Evolutionary conservation across 1,284 basidiomycete species (phyloP), one percentile per base, ranked within the genome.

Genomic region (Agroathelia rolfsii): DNA sequence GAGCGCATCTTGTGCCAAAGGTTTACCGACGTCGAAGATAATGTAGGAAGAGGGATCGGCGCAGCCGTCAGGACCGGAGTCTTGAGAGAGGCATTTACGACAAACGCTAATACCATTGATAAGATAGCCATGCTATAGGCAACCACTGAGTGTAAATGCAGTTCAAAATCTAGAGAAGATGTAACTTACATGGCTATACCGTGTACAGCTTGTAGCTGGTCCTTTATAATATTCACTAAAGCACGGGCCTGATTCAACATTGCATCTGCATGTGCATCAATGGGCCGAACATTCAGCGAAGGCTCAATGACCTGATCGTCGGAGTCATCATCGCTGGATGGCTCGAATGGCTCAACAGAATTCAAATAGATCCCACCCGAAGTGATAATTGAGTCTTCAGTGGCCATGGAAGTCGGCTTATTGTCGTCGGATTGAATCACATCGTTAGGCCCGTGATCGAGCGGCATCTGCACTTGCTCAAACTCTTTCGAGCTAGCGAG

Each of bases 401-500:
- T 41, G 22, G 41, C 44, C 24, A 59, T 55, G 15, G 58, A 54
- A 29, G 55, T 50, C 20, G 55, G 47, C 36, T 70, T 56, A 28
- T 63, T 55, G 44, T 72, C 67, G 48, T 64, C 71, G 12, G 72
- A 70, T 39, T 60, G 58, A 45, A 64, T 63, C 41, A 76, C 53
- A 36, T 74, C 65, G 51, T 71, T 66, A 43, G 60, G 64, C n/a
- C n/a, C n/a, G n/a, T n/a, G n/a, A n/a, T n/a, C n/a, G n/a, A n/a
- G n/a, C n/a, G n/a, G n/a, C n/a, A n/a, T n/a, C n/a, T n/a, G n/a
- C n/a, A n/a, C n/a, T n/a, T n/a, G n/a, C n/a, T n/a, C n/a, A n/a
- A n/a, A n/a, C n/a, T n/a, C n/a, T n/a, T n/a, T n/a, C 35, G 72
- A 75, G 51, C 73, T 78, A 38, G 70, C 73, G 48, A 84, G 65